Conservation (phyloP, 495 filamentous ascomycete species). For the Hypoxylon intermedium region DNA sequence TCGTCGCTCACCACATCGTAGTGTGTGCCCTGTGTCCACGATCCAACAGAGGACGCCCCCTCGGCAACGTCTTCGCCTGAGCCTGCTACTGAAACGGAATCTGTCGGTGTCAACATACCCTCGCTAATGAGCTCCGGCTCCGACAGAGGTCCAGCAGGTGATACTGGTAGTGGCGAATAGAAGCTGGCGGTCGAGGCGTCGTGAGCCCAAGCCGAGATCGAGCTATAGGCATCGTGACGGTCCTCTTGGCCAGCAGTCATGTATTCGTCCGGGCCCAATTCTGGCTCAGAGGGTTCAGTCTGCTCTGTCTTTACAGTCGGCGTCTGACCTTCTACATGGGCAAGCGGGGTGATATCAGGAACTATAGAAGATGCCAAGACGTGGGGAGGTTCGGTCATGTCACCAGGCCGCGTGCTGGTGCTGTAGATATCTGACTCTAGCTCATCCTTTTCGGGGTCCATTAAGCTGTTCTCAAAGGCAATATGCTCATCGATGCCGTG, state of each 20-base stretch:
- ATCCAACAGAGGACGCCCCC: no score
- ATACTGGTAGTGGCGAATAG: conserved; percentile 59
- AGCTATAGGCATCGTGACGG: conserved; percentile 52
- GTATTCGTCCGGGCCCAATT: conserved; percentile 51
- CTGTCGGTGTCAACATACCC: conserved; percentile 59
- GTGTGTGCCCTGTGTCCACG: no score
- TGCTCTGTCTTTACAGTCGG: conserved; percentile 7
- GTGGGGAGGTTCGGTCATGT: conserved; percentile 22
- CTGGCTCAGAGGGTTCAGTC: conserved; percentile 39
- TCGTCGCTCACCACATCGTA: no score
- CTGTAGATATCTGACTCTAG: conserved; percentile 60
- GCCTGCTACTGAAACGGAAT: conserved; percentile 56
- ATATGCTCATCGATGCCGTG: conserved; percentile 57
- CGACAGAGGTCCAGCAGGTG: conserved; percentile 46
- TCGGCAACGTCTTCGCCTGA: conserved; percentile 51
- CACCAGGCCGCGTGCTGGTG: conserved; percentile 50
- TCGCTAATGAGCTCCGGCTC: conserved; percentile 55
- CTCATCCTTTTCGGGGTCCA: conserved; percentile 53
- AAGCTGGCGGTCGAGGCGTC: conserved; percentile 50
- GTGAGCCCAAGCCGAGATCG: conserved; percentile 65
- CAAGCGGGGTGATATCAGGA: conserved; percentile 35
- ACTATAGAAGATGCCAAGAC: conserved; percentile 33
- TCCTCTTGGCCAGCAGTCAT: conserved; percentile 55
- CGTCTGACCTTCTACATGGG: conserved; percentile 41
- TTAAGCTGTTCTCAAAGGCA: conserved; percentile 44